These are phyloP conservation scores for Babesia sp. DNA, from an alignment of 169 alveolate species.

Conservation along the genomic window DNA sequence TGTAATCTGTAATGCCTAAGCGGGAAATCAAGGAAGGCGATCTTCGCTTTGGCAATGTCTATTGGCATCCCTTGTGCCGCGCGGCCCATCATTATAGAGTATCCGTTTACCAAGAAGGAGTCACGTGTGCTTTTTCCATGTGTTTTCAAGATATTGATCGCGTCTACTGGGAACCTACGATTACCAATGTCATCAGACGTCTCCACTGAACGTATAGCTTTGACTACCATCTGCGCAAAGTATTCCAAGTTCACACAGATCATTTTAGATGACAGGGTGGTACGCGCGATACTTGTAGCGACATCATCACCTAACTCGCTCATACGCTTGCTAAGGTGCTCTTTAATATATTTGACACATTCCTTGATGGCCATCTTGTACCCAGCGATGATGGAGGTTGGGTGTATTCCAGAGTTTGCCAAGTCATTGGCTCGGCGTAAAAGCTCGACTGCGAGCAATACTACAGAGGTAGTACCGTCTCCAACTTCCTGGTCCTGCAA, in stretches of 20 bases:
- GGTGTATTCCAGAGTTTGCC: conserved; percentile 95
- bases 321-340: conserved; percentile 83
- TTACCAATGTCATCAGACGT: conserved; percentile 81
- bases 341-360: conserved; percentile 92
- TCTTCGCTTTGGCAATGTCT: conserved; percentile 90
- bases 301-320: conserved; percentile 85
- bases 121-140: conserved; percentile 95
- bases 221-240: conserved; percentile 93
- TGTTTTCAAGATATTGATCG: conserved; percentile 91
- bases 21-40: conserved; percentile 97
- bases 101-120: conserved; percentile 89
- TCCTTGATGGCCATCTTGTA: conserved; percentile 92
- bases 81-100: conserved; percentile 91
- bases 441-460: conserved; percentile 97
- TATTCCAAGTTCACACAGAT: conserved; percentile 91
- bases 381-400: conserved; percentile 96
- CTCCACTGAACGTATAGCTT: conserved; percentile 91
- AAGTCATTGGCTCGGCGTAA: conserved; percentile 95
- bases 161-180: conserved; percentile 93
- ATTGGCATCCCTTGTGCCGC: conserved; percentile 96
- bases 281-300: conserved; percentile 90
- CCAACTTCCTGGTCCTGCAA: conserved; percentile 97
- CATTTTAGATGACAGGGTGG: conserved; percentile 93
- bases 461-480: conserved; percentile 99
- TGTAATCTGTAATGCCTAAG: conserved; percentile 93